phyloP scores from a whole-genome alignment of 495 filamentous ascomycete genomes.

The Penicillium desertorum region DNA sequence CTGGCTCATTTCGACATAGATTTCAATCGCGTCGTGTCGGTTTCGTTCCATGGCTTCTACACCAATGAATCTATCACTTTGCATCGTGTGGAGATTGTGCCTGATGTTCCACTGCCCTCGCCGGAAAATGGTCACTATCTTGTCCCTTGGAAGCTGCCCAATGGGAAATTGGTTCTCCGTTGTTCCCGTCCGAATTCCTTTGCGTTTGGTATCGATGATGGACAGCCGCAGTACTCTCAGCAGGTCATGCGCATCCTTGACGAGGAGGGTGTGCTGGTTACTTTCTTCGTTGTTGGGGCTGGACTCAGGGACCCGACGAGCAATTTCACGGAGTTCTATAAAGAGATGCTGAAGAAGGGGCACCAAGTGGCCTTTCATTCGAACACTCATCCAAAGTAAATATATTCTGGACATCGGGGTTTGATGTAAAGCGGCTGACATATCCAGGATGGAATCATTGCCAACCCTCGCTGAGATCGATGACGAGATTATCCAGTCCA shows the following conservation, averaged over 20 bases:
- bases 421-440: slow-evolving; percentile 6
- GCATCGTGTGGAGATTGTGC: slow-evolving; percentile 63
- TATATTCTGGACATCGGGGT: neutral
- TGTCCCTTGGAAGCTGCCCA: slow-evolving; percentile 62
- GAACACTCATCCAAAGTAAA: slow-evolving; percentile 67
- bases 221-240: slow-evolving; percentile 60
- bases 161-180: slow-evolving; percentile 59
- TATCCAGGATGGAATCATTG: slow-evolving; percentile 61
- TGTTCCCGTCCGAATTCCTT: slow-evolving; percentile 73
- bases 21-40: slow-evolving; percentile 56
- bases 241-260: slow-evolving; percentile 65
- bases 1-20: slow-evolving; percentile 71
- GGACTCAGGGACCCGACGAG: slow-evolving; percentile 59
- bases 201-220: slow-evolving; percentile 81
- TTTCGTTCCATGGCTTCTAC: slow-evolving; percentile 71
- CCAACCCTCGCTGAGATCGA: slow-evolving; percentile 59
- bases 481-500: slow-evolving; percentile 65
- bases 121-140: slow-evolving; percentile 34
- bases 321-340: slow-evolving; percentile 64
- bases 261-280: slow-evolving; percentile 63
- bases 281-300: slow-evolving; percentile 75
- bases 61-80: slow-evolving; percentile 52
- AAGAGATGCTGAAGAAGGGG: slow-evolving; percentile 61
- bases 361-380: slow-evolving; percentile 77
- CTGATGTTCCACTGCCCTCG: slow-evolving; percentile 43